Evolutionary conservation across 768 basidiomycete species (phyloP).

Genomic region (Lactifluus echinatus): DNA sequence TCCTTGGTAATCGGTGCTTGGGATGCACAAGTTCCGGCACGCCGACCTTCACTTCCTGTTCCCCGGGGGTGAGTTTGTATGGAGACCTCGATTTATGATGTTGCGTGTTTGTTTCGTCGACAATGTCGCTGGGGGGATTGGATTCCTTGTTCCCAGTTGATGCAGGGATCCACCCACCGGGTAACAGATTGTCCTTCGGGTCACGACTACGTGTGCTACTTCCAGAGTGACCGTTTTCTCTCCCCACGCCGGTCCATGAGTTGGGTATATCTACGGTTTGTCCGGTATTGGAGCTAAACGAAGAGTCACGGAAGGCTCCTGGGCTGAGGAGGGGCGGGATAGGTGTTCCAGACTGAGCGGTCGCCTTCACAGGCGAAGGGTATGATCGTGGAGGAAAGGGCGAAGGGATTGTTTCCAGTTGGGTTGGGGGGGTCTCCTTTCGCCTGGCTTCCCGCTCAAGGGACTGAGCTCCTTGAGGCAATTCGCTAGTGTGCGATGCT

Average conservation of each 20-base stretch:
- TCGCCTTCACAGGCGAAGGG: constrained; percentile 17
- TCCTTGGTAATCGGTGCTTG: constrained; percentile 36
- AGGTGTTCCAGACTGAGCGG: constrained; percentile 23
- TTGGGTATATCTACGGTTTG: constrained; percentile 45
- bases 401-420: not conserved
- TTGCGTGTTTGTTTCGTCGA: not conserved
- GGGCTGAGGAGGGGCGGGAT: constrained; percentile 44
- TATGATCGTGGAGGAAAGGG: not conserved
- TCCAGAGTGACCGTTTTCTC: constrained; percentile 18
- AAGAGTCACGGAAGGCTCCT: constrained; percentile 59
- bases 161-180: constrained; percentile 23
- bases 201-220: not conserved
- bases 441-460: not conserved
- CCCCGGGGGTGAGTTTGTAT: not conserved
- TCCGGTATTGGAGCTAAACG: constrained; percentile 42
- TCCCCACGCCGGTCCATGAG: constrained; percentile 49
- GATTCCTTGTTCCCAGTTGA: not conserved
- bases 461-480: not conserved
- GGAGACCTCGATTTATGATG: not conserved
- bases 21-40: constrained; percentile 44
- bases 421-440: not conserved
- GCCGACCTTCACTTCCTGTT: constrained; percentile 35
- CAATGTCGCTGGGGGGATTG: not conserved
- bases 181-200: constrained; percentile 8
- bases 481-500: not conserved